phyloP scores from a whole-genome alignment of 208 protist species.

The Crithidia thermophila region DNA sequence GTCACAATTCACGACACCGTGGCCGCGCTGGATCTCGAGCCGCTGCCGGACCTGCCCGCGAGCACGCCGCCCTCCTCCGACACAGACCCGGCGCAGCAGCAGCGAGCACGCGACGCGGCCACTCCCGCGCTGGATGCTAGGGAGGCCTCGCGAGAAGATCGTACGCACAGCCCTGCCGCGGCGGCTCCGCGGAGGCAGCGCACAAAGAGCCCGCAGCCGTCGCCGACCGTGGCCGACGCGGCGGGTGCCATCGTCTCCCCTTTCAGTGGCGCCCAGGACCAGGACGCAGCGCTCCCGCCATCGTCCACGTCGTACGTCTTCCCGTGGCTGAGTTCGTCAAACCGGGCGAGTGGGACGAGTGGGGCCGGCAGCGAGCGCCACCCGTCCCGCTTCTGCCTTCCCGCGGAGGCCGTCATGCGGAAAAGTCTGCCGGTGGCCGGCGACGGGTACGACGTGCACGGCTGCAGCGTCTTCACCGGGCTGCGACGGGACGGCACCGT shows the following conservation, averaged over 20 bases:
- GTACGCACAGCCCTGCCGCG: too few species aligned
- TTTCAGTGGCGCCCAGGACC: not conserved
- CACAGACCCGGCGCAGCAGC: not conserved
- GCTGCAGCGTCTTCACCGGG: constrained; percentile 19
- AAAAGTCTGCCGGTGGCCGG: constrained; percentile 15
- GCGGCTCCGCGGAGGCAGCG: too few species aligned
- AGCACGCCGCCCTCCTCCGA: not conserved
- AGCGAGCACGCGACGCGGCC: too few species aligned
- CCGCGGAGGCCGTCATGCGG: constrained; percentile 11
- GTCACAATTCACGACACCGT: constrained; percentile 3
- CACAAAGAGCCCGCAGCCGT: too few species aligned
- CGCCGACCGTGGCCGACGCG: too few species aligned
- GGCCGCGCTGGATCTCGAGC: not conserved
- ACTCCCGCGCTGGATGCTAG: too few species aligned
- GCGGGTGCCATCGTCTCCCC: too few species aligned
- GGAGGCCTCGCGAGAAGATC: too few species aligned
- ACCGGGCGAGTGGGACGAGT: not conserved
- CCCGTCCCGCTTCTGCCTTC: not conserved
- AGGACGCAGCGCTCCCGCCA: not conserved
- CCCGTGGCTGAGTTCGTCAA: constrained; percentile 6
- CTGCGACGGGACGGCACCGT: constrained; percentile 17
- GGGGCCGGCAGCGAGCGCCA: not conserved
- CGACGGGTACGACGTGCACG: constrained; percentile 17
- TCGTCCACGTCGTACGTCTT: constrained; percentile 4
- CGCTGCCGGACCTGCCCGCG: not conserved